Evolutionary conservation across 148 eudicot species (phyloP).

Genomic region (Silene uniflora): DNA sequence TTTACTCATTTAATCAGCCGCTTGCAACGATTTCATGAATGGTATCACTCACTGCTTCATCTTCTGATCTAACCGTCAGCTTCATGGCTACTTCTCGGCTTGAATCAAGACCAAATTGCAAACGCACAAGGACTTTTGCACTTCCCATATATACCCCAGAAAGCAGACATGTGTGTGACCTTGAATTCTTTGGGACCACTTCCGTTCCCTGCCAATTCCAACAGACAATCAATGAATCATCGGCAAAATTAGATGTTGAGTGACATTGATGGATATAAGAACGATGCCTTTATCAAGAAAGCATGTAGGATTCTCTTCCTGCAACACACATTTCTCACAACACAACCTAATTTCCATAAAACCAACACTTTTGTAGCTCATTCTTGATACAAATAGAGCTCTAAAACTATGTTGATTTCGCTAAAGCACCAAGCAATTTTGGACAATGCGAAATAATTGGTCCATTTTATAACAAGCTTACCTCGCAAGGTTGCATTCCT

Average conservation of each 20-base stretch:
- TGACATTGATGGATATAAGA: background rate
- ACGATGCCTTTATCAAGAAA: background rate
- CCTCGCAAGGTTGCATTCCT: slow-evolving; percentile 99
- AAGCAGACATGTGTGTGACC: slow-evolving; percentile 85
- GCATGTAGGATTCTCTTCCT: too few relatives aligned
- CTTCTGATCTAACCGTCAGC: slow-evolving; percentile 88
- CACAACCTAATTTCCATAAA: background rate
- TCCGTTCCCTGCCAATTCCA: slow-evolving; percentile 65
- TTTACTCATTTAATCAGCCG: slow-evolving; percentile 37
- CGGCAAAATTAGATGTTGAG: background rate
- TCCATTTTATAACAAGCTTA: slow-evolving; percentile 22
- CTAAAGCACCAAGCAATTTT: background rate
- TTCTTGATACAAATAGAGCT: background rate
- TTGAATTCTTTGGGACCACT: slow-evolving; percentile 71
- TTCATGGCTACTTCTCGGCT: slow-evolving; percentile 95
- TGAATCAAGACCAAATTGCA: slow-evolving; percentile 78
- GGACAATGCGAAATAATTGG: background rate
- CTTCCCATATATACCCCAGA: slow-evolving; percentile 89
- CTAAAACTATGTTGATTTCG: background rate
- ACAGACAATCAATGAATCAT: background rate
- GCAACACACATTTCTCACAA: background rate
- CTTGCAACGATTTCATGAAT: slow-evolving; percentile 96
- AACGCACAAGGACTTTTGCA: slow-evolving; percentile 77
- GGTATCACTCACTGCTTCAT: slow-evolving; percentile 76
- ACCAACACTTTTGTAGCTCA: background rate